These are phyloP conservation scores for Pseudocercospora crystallina DNA, from an alignment of 2,329 filamentous ascomycete species.

Conservation along the genomic window DNA sequence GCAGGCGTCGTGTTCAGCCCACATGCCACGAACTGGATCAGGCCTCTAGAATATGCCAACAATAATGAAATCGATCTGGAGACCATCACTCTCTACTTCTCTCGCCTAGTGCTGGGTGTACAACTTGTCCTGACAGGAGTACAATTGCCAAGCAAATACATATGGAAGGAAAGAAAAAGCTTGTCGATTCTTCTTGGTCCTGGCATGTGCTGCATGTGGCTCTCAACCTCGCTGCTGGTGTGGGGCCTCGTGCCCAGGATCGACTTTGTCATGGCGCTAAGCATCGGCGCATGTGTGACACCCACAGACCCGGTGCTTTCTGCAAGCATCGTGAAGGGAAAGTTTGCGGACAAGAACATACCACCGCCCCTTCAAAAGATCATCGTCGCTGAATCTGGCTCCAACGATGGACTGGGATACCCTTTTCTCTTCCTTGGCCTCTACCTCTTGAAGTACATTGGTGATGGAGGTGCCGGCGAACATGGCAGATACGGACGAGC, in stretches of 20 bases:
- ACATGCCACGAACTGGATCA: constrained; percentile 71
- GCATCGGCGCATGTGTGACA: constrained; percentile 82
- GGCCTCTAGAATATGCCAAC: constrained; percentile 70
- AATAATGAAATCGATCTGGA: constrained; percentile 60
- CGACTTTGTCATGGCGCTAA: constrained; percentile 73
- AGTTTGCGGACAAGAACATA: constrained; percentile 88
- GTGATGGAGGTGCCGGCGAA: constrained; percentile 55
- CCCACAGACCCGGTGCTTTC: constrained; percentile 87
- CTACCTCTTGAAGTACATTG: constrained; percentile 76
- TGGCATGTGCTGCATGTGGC: constrained; percentile 84
- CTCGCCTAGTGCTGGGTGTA: constrained; percentile 81
- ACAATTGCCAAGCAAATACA: constrained; percentile 80
- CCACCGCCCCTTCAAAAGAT: constrained; percentile 76
- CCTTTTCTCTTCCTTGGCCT: constrained; percentile 83
- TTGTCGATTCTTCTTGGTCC: constrained; percentile 75
- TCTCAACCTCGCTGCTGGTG: constrained; percentile 73
- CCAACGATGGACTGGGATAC: constrained; percentile 86
- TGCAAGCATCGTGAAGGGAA: constrained; percentile 88
- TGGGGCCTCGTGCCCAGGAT: constrained; percentile 73
- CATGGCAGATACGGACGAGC: constrained; percentile 64
- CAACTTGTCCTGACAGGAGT: constrained; percentile 87
- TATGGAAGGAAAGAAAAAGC: constrained; percentile 75
- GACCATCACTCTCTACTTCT: constrained; percentile 77
- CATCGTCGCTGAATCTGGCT: constrained; percentile 69
- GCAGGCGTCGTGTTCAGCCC: constrained; percentile 78